These are phyloP conservation scores for Taphrina wiesneri DNA, from an alignment of 1,139 yeast species.

Conservation along the genomic window DNA sequence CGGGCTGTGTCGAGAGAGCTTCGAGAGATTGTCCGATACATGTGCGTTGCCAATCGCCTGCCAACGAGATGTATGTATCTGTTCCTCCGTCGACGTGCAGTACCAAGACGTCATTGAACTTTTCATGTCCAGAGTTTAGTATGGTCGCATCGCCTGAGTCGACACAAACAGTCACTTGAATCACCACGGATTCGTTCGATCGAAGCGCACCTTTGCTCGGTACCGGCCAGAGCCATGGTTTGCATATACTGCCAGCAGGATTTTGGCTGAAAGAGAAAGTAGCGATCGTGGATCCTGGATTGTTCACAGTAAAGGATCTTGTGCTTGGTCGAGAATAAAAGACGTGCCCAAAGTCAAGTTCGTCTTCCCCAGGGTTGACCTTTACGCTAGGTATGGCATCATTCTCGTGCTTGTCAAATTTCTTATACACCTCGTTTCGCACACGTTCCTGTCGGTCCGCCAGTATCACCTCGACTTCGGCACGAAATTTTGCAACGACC, in stretches of 20 bases:
- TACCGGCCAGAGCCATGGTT: constrained; percentile 24
- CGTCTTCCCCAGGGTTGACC: constrained; percentile 8
- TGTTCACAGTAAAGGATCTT: not conserved
- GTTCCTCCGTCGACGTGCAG: constrained; percentile 33
- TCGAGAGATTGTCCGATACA: constrained; percentile 32
- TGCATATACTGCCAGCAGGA: not conserved
- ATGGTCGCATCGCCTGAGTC: constrained; percentile 7
- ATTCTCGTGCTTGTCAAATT: constrained; percentile 34
- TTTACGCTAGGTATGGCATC: constrained; percentile 25
- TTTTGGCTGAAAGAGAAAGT: constrained; percentile 4
- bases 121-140: constrained; percentile 20
- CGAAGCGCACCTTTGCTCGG: not conserved
- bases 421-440: constrained; percentile 6
- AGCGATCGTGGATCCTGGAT: constrained; percentile 1
- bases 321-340: not conserved
- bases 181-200: not conserved
- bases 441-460: constrained; percentile 11
- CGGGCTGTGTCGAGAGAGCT: constrained; percentile 10
- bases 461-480: constrained; percentile 27
- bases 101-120: constrained; percentile 29
- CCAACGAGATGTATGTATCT: constrained; percentile 27
- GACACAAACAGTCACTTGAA: constrained; percentile 9
- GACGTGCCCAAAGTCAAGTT: constrained; percentile 19
- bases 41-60: constrained; percentile 28
- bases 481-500: constrained; percentile 55